Evolutionary conservation across 495 filamentous ascomycete genomes (phyloP).

Genomic region (Penicillium bialowiezense): DNA sequence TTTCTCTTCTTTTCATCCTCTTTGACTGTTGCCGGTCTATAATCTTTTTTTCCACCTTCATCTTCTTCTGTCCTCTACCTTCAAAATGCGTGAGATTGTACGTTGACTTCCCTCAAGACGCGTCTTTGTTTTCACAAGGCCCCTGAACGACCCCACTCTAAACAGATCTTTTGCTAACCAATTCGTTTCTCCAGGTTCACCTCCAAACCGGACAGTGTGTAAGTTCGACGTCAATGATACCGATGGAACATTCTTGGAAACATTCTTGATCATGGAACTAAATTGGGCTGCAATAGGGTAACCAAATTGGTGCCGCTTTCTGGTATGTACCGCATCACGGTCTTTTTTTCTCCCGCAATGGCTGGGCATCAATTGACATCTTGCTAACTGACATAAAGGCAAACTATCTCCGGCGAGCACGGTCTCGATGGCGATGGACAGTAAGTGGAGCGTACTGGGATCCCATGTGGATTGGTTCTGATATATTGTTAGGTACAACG

Average conservation of each 20-base stretch:
- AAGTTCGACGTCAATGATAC: constrained; percentile 39
- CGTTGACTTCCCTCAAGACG: constrained; percentile 45
- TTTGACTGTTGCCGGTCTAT: constrained; percentile 11
- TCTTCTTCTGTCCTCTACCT: constrained; percentile 25
- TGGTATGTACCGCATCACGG: constrained; percentile 57
- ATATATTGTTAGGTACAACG: constrained; percentile 74
- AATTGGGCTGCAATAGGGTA: constrained; percentile 64
- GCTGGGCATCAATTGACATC: constrained; percentile 21
- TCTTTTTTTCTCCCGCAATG: background rate
- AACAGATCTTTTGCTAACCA: constrained; percentile 29
- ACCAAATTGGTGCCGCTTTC: constrained; percentile 99
- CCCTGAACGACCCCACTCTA: constrained; percentile 47
- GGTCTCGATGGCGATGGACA: constrained; percentile 94
- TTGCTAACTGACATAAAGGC: constrained; percentile 54
- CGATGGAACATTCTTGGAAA: constrained; percentile 4
- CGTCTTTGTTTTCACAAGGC: constrained; percentile 32
- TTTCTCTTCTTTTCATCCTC: constrained; percentile 28
- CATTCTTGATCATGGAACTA: constrained; percentile 19
- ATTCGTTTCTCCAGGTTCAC: constrained; percentile 66
- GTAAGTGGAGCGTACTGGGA: constrained; percentile 52
- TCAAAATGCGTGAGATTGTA: constrained; percentile 95
- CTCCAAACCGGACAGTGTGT: constrained; percentile 99
- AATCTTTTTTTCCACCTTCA: constrained; percentile 12
- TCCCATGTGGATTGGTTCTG: constrained; percentile 20
- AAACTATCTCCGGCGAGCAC: constrained; percentile 98